Evolutionary conservation across 2,329 filamentous ascomycete genomes (phyloP), one percentile per base, ranked within the genome.

Genomic region (Cryoendolithus antarcticus): DNA sequence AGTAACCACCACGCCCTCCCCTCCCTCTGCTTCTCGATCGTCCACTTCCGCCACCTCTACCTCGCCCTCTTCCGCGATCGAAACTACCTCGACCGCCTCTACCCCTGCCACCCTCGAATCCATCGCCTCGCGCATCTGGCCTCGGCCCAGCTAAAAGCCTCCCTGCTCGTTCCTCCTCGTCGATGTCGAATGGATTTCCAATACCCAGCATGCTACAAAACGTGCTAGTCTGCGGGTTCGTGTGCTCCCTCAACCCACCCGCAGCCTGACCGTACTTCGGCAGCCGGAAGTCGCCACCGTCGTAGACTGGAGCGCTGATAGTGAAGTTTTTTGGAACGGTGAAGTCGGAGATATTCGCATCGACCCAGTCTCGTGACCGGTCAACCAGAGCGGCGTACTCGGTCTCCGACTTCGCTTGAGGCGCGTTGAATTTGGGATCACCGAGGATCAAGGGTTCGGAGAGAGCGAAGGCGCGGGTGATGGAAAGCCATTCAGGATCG

Each of bases 401-500:
- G 2, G 67, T 72, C 43, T 54, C 48, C n/a, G 43, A 41, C 31
- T 57, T 93, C 77, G 12, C 83, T 9, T 35, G 42, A 6, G 2
- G 64, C 0, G 72, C 61, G 30, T 62, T 59, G 1, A 72, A 69
- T 6, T 62, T 56, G 4, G 67, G 67, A 46, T 80, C 68, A 42
- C 84, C 82, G 30, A 89, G 64, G 1, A 65, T 61, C 2, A 91
- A 67, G 24, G 60, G 53, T 32, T 67, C 52, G 31, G 75, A 69
- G 3, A 67, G 51, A 31, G 82, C 75, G 54, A 96, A 93, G 6
- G 78, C 80, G 32, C 89, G 82, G 9, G 80, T 88, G 47, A 98
- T 95, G 32, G 91, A 82, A 6, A 98, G 77, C 89, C 89, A 98
- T 63, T 98, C 91, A 8, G 80, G 76, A 59, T 98, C 91, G 57